Evolutionary conservation across 768 basidiomycete species (phyloP).

Genomic region (Rhizopogon sp.): DNA sequence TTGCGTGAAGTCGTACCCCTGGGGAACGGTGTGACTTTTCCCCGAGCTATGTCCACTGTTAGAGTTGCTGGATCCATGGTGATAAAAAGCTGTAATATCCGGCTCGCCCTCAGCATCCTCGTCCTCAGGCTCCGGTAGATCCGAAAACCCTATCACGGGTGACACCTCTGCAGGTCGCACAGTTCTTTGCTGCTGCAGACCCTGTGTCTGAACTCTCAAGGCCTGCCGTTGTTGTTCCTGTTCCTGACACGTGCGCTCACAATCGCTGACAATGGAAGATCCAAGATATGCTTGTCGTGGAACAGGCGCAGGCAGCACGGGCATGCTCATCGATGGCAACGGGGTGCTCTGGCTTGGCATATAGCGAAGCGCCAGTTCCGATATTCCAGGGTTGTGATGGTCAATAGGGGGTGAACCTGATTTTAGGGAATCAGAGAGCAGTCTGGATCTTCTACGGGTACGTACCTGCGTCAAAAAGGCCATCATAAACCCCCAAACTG

Average conservation of each 20-base stretch:
- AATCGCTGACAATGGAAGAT: conserved; percentile 24
- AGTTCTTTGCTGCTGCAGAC: conserved; percentile 25
- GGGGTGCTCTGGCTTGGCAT: conserved; percentile 12
- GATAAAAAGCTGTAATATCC: conserved; percentile 22
- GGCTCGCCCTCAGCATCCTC: conserved; percentile 32
- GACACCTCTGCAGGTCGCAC: conserved; percentile 29
- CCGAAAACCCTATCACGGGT: conserved; percentile 25
- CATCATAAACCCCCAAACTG: conserved; percentile 14
- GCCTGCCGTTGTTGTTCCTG: conserved; percentile 29
- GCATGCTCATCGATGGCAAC: conserved; percentile 14
- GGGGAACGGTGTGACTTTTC: conserved; percentile 2
- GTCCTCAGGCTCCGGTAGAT: conserved; percentile 24
- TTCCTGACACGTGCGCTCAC: conserved; percentile 34
- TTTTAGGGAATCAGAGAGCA: neutral
- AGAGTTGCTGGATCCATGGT: conserved; percentile 13
- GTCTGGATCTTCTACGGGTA: neutral
- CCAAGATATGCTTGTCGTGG: conserved; percentile 28
- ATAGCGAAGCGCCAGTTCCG: conserved; percentile 21
- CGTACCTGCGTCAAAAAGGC: conserved; percentile 26
- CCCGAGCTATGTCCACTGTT: conserved; percentile 25
- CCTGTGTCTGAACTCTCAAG: conserved; percentile 26
- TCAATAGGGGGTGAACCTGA: neutral
- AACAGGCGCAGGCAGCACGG: conserved; percentile 26
- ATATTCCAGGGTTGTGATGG: neutral
- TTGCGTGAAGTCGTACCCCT: conserved; percentile 14